Evolutionary conservation across 306 rosid genomes (phyloP).

Genomic region (Castanopsis chinensis): DNA sequence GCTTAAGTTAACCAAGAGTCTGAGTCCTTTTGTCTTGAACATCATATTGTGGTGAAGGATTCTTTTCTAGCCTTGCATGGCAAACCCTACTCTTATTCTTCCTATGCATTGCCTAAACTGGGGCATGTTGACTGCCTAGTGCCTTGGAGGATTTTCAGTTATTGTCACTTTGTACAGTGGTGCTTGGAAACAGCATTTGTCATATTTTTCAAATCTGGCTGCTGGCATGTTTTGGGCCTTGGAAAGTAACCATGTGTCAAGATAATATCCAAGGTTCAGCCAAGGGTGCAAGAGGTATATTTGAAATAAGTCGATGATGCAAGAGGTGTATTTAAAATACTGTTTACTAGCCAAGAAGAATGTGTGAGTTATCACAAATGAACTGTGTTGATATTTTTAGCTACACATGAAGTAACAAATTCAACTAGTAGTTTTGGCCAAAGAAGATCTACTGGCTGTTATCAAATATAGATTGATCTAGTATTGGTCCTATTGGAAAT

Average conservation of each 20-base stretch:
- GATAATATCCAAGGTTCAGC: not conserved
- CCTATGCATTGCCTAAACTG: not conserved
- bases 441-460: not conserved
- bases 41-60: not conserved
- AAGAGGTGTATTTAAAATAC: not conserved
- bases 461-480: not conserved
- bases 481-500: not conserved
- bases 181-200: not conserved
- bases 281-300: not conserved
- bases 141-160: not conserved
- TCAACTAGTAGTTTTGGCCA: not conserved
- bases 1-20: too few relatives aligned
- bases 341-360: not conserved
- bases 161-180: not conserved
- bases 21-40: not conserved
- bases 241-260: not conserved
- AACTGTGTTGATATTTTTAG: too few relatives aligned
- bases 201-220: not conserved
- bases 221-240: not conserved
- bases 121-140: not conserved
- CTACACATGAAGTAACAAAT: not conserved
- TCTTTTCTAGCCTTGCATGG: not conserved
- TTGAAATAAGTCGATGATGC: not conserved
- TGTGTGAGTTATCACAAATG: too few relatives aligned
- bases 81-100: not conserved